Base-by-base conservation (phyloP, 106 monocot species). In the Iris macrosiphon region DNA sequence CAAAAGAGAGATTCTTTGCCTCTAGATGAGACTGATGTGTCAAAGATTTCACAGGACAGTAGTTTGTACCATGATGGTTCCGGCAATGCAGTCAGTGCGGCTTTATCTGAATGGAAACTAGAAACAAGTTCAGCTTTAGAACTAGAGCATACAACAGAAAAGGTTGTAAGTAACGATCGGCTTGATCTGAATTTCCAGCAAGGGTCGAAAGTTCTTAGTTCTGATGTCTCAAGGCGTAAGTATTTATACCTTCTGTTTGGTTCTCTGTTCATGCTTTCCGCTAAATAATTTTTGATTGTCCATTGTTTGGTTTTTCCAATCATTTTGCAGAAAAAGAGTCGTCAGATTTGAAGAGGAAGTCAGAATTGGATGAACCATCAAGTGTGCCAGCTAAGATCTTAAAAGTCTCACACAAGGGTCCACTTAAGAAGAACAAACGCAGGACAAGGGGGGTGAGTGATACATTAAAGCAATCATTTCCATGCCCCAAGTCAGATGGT, bases 401-500 rank as follows among this genome's bases (percentile, higher is more conserved):
- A 32, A 80, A 69, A 58, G 0, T 27, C 7, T 53, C 70, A 34
- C 2, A 33, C 23, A 55, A 32, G 30, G 41, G 15, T 48, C 24
- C 45, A 30, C 32, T 27, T 45, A 81, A 71, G 59, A 71, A 43
- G 53, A 53, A 21, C 57, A 68, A 59, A 39, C 55, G 28, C 4
- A 77, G 10, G 25, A 57, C 0, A n/a, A n/a, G n/a, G n/a, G n/a
- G n/a, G n/a, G n/a, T n/a, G n/a, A 59, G 39, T 39, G 29, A 78
- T 58, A 60, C 68, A 12, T 28, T 34, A 34, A 75, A 79, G 30
- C 40, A 57, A 40, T 53, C 32, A 33, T 13, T 71, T 71, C 79
- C 77, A 57, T 90, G 74, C 49, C 95, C 95, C 15, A 68, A 57
- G 24, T 80, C 96, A 18, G 70, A 73, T 63, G 83, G 90, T 26